phyloP scores from a whole-genome alignment of 2,329 filamentous ascomycete species.

The Fusarium anthophilum region DNA sequence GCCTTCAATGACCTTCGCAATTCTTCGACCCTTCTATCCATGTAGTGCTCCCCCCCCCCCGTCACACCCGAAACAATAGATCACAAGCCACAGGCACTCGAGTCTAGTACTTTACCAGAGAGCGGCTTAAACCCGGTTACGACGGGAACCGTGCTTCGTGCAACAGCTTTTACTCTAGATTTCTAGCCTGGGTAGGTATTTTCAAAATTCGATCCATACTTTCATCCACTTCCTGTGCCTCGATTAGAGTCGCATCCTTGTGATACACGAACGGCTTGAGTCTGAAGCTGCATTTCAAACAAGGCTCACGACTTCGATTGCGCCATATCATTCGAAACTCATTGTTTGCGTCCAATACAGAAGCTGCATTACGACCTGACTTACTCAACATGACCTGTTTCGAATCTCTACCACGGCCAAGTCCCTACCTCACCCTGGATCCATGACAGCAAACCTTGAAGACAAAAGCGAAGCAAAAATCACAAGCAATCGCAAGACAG shows the following conservation, averaged over 20 bases:
- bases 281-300: constrained; percentile 3
- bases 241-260: constrained; percentile 33
- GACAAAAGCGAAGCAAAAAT: constrained; percentile 30
- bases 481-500: constrained; percentile 3
- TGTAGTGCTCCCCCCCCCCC: constrained; percentile 18
- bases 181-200: constrained; percentile 11
- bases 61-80: constrained; percentile 38
- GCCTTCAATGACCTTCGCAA: background rate
- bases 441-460: constrained; percentile 2
- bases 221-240: constrained; percentile 40
- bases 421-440: background rate
- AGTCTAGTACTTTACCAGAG: background rate
- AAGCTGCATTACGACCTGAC: background rate
- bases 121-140: constrained; percentile 30
- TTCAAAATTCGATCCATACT: constrained; percentile 36
- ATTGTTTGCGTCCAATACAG: background rate
- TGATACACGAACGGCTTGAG: constrained; percentile 12
- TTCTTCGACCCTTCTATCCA: constrained; percentile 7
- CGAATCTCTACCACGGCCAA: background rate
- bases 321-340: background rate
- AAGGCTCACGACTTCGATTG: constrained; percentile 13
- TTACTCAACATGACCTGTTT: background rate
- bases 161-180: constrained; percentile 13
- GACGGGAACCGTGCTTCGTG: constrained; percentile 24
- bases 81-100: constrained; percentile 25